Evolutionary conservation across 768 basidiomycete species (phyloP), one percentile per base, ranked within the genome.

Genomic region (Psilocybe azurescens): DNA sequence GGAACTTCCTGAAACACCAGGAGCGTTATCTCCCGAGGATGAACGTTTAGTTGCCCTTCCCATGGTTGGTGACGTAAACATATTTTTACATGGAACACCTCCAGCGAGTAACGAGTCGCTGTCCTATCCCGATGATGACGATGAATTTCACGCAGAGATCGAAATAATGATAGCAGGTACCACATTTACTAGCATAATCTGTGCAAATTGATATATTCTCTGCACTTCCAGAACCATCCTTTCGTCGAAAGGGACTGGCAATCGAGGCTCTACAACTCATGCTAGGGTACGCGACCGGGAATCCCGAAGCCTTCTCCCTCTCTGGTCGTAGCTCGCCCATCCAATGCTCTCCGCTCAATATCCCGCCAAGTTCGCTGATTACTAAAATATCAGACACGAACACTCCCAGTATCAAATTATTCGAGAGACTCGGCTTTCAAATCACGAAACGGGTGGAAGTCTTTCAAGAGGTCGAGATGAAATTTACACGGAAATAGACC

Each of bases 101-200:
- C 70, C 72, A 38, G 36, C 50, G 9, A 60, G 54, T 38, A 33
- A 16, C 30, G 33, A 68, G 60, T 9, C 66, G 3, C 3, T 32
- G 69, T 65, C 65, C 1, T 70, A 69, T 1, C 75, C 76, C 2
- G 63, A 62, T 3, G 70, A 73, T 1, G 75, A 77, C 5, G 75
- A 80, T 24, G 79, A 76, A 36, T 83, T 86, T 58, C 89, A 94
- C 64, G 92, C 86, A 2, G 96, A 98, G 70, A 85, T 88, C 29
- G 94, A 97, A 73, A 88, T 97, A 62, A 98, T 97, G 95, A 90
- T 97, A 62, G 94, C 95, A 68, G 91, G 93, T 89, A 63, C 59
- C 78, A 39, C n/a, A 24, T 24, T 24, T 24, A 24, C 24, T 2
- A 2, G 24, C 24, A 24, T 24, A 24, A 24, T 24, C 24, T 24